phyloP scores from a whole-genome alignment of 129 eudicot genomes.

The Solidago caesia region DNA sequence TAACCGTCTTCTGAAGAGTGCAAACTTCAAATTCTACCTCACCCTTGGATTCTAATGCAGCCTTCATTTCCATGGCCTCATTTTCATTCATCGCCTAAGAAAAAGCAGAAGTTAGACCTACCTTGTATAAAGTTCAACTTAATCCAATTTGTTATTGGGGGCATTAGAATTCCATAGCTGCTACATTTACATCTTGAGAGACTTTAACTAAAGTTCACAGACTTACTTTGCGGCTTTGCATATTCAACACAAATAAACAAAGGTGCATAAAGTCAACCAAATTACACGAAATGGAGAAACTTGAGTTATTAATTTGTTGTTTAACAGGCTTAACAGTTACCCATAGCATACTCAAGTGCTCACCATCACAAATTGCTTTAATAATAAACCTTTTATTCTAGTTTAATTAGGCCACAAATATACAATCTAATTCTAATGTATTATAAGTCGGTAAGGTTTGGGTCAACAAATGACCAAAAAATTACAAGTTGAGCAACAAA shows the following conservation, averaged over 20 bases:
- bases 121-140: not conserved
- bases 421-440: not conserved
- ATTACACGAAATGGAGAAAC: too few species aligned
- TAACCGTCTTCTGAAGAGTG: constrained; percentile 54
- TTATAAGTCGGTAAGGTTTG: not conserved
- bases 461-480: not conserved
- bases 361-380: too few species aligned
- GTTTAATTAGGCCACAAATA: not conserved
- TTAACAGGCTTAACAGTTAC: too few species aligned
- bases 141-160: not conserved
- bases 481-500: too few species aligned
- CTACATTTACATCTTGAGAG: too few species aligned
- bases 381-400: too few species aligned
- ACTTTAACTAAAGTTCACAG: too few species aligned
- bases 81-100: constrained; percentile 64
- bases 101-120: not conserved
- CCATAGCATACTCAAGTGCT: too few species aligned
- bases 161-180: not conserved
- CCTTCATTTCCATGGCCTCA: constrained; percentile 73
- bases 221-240: too few species aligned
- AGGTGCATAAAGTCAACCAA: too few species aligned
- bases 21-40: constrained; percentile 69
- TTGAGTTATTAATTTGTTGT: too few species aligned
- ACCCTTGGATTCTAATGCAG: constrained; percentile 56
- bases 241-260: too few species aligned